phyloP scores from a whole-genome alignment of 495 filamentous ascomycete genomes.

The Aspergillus heteromorphus region DNA sequence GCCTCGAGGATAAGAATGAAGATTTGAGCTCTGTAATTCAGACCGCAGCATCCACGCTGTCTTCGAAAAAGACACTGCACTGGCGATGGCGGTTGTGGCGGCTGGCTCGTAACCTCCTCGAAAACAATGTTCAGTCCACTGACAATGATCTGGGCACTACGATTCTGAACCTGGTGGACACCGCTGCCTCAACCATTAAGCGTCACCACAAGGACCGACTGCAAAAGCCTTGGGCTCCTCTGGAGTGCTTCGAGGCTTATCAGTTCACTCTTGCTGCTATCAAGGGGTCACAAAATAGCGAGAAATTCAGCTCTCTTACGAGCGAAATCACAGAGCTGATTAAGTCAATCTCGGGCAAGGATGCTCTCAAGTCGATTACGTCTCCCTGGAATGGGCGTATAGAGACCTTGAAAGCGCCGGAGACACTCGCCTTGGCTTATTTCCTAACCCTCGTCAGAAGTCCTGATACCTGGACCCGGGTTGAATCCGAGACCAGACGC shows the following conservation, averaged over 20 bases:
- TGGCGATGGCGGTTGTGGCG: conserved; percentile 48
- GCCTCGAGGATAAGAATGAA: conserved; percentile 21
- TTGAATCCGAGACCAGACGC: conserved; percentile 24
- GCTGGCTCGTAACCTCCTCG: conserved; percentile 30
- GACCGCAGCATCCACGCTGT: conserved; percentile 26
- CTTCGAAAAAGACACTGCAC: conserved; percentile 32
- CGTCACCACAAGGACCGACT: conserved; percentile 27
- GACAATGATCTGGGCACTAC: conserved; percentile 14
- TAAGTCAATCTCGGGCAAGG: conserved; percentile 22
- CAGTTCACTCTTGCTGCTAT: conserved; percentile 28
- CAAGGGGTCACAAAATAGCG: conserved; percentile 16
- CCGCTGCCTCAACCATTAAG: conserved; percentile 28
- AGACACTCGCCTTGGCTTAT: conserved; percentile 32
- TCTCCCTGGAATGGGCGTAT: conserved; percentile 36
- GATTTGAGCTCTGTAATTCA: conserved; percentile 23
- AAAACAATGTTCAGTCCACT: conserved; percentile 23
- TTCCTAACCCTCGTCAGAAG: conserved; percentile 28
- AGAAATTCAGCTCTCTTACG: conserved; percentile 22
- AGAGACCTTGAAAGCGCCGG: conserved; percentile 29
- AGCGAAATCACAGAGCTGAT: conserved; percentile 27
- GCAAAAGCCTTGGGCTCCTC: conserved; percentile 19
- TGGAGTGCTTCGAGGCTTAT: conserved; percentile 41
- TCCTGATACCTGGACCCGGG: conserved; percentile 29
- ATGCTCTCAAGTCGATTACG: conserved; percentile 26
- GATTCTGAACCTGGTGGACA: conserved; percentile 17